Base-by-base conservation (phyloP, 2,329 filamentous ascomycete genomes). In the Trichoderma sp. region DNA sequence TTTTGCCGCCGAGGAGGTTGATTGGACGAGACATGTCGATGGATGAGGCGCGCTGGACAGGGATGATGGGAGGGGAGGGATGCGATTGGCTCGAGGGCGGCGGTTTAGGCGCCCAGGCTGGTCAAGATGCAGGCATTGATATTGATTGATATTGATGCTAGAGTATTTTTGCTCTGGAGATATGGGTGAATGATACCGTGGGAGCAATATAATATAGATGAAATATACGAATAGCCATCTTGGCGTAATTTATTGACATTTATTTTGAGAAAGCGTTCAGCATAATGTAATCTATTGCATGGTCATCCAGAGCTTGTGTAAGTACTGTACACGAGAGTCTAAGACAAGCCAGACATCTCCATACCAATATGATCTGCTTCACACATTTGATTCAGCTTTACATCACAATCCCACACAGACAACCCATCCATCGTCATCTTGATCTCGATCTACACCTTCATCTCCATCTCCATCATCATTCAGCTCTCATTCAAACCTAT, bases 1-100 rank as follows among this genome's bases (percentile, higher is more conserved):
- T 50, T 20, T 67, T 57, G 50, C 64, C 55, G 67, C 57, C 57
- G 39, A 34, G 6, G n/a, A 17, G 36, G 15, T 50, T 68, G 67
- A 69, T 69, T 69, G 67, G 67, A 50, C 57, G 67, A 69, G 67
- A 69, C 36, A 20, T 32, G 20, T 15, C 36, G 36, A 9, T n/a
- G 23, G 65, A 3, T 28, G 65, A 68, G 65, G 65, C 53, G 66
- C 66, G 36, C 20, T 59, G 36, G 55, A 47, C 66, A 34, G 53
- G 66, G 66, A 20, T 50, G 55, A 6, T 15, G 53, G 39, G 20
- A 50, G n/a, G 36, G 66, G n/a, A n/a, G 67, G 57, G 57, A 11
- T 69, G n/a, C 20, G 67, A 69, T 69, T 69, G 67, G 67, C 57
- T 61, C 2, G 28, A 32, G 17, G 55, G 26, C 53, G 34, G 66